Base-by-base conservation (phyloP, 1,284 basidiomycete genomes). In the Ganoderma resinaceum region DNA sequence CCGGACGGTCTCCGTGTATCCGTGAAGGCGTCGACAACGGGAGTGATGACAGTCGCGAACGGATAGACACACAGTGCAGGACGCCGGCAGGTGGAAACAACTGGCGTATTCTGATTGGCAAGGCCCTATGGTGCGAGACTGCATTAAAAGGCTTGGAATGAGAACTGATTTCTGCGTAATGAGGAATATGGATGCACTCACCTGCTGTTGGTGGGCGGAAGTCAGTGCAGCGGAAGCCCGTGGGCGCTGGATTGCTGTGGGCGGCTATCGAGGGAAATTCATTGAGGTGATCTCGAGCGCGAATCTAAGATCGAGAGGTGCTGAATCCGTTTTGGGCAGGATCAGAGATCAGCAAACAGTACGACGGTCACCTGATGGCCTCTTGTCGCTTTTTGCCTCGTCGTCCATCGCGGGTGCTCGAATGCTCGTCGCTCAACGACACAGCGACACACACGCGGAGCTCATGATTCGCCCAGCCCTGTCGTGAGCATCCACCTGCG, bases 41-140 rank as follows among this genome's bases (percentile, higher is more conserved):
- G 29, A 58, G 58, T 71, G 72, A 73, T 72, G 72, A 70, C 69
- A 72, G 74, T 75, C 73, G 73, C 71, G 70, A 75, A 70, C 71
- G 71, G 60, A 55, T 62, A 62, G 66, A 73, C 64, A 57, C 29
- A 63, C 65, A 62, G 66, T 65, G 67, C 53, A 66, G 49, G 55
- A 64, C 64, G 66, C 65, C 68, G 55, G 63, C 63, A 71, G 53
- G 66, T 57, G 65, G 57, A 53, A 55, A 61, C 55, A 63, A 66
- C 64, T 46, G 37, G 26, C 5, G 12, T 53, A 40, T 3, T 55
- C 53, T 62, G 33, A 66, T 65, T 72, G 49, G 66, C 57, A 60
- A 62, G 5, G 59, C 12, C 2, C 20, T 9, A 49, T 23, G 14
- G 46, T 12, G 46, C 23, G 12, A 26, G 46, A 23, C 46, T 26